Evolutionary conservation across 371 early-diverging fungal genomes (phyloP).

Genomic region (Mortierella polycephala): DNA sequence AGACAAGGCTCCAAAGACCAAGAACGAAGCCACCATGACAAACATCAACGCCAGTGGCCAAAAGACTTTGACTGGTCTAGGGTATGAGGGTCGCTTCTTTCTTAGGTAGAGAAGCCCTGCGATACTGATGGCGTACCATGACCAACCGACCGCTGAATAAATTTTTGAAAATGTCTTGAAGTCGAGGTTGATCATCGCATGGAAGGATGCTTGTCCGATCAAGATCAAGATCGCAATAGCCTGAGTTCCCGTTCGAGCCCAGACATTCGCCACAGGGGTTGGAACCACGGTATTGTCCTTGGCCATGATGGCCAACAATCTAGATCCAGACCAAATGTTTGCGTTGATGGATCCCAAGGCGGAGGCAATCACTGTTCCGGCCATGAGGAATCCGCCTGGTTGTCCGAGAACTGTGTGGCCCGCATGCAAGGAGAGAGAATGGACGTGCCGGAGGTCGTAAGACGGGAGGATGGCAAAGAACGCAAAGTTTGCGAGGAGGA

Average conservation of each 20-base stretch:
- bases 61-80: conserved; percentile 50
- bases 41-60: conserved; percentile 44
- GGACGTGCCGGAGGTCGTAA: conserved; percentile 51
- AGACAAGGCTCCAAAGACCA: conserved; percentile 44
- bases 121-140: conserved; percentile 46
- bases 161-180: conserved; percentile 54
- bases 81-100: conserved; percentile 20
- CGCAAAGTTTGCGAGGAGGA: conserved; percentile 53
- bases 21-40: conserved; percentile 44
- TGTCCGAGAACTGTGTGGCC: conserved; percentile 49
- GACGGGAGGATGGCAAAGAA: conserved; percentile 54
- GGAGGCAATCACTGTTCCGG: conserved; percentile 47
- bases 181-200: conserved; percentile 44
- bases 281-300: conserved; percentile 51
- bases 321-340: conserved; percentile 52
- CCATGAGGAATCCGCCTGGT: conserved; percentile 53
- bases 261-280: conserved; percentile 14
- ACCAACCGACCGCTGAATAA: conserved; percentile 51
- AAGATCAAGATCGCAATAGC: conserved; percentile 31
- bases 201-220: conserved; percentile 33
- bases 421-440: conserved; percentile 48
- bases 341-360: conserved; percentile 55
- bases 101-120: conserved; percentile 42
- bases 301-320: conserved; percentile 48
- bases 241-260: conserved; percentile 33